A percentile compares a stretch with the other conserved stretches of the same genome.
These are phyloP conservation scores for Tarenaya hassleriana DNA, from an alignment of 345 rosid species.

Conservation along the genomic window DNA sequence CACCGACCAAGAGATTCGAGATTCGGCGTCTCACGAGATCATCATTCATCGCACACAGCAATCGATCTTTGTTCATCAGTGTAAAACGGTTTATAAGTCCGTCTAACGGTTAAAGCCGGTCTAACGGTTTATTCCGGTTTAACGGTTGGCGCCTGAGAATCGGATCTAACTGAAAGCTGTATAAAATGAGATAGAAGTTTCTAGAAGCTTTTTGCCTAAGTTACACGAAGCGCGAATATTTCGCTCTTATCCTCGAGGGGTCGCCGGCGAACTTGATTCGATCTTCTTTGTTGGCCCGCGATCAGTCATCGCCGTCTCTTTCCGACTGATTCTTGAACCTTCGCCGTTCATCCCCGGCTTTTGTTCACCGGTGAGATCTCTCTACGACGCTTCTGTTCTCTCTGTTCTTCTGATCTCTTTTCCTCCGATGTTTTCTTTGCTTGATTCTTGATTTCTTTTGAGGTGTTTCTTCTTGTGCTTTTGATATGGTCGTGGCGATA, in stretches of 20 bases:
- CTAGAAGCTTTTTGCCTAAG: slow-evolving; percentile 26
- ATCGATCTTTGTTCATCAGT: no score
- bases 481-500: slow-evolving; percentile 1
- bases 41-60: slow-evolving; percentile 5
- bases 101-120: slow-evolving; percentile 6
- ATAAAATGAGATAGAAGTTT: slow-evolving; percentile 22
- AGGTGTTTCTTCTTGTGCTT: neutral
- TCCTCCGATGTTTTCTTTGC: slow-evolving; percentile 4
- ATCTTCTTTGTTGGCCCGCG: slow-evolving; percentile 1
- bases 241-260: slow-evolving; percentile 16
- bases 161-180: slow-evolving; percentile 21
- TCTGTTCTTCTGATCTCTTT: slow-evolving; percentile 1
- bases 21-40: slow-evolving; percentile 32
- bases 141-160: slow-evolving; percentile 7
- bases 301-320: slow-evolving; percentile 12
- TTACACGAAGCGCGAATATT: slow-evolving; percentile 17
- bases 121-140: slow-evolving; percentile 14
- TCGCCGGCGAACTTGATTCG: slow-evolving; percentile 11
- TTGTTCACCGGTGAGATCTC: slow-evolving; percentile 17
- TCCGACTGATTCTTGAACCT: neutral
- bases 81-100: neutral
- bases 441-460: slow-evolving; percentile 16
- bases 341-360: slow-evolving; percentile 14
- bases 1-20: slow-evolving; percentile 30
- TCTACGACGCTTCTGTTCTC: neutral